Evolutionary conservation across 2,329 filamentous ascomycete genomes (phyloP).

Genomic region (Grosmannia serpens): DNA sequence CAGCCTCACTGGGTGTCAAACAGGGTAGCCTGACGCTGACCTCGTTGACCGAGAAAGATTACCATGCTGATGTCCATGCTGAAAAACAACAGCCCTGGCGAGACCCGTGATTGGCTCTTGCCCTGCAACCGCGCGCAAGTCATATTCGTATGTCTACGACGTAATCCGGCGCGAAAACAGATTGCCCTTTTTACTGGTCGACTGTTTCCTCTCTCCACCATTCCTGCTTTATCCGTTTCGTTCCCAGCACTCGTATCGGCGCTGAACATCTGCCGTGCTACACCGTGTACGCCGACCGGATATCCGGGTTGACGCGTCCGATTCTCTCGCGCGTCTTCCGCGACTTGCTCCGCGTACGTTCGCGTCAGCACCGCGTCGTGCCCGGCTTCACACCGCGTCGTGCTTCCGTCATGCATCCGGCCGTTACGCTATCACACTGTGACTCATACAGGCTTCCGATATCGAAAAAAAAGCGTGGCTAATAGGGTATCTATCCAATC

Average conservation of each 20-base stretch:
- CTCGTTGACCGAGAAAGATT: not conserved
- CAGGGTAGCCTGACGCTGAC: not conserved
- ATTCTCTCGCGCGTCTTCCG: not conserved
- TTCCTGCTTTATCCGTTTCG: not conserved
- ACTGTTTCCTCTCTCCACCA: not conserved
- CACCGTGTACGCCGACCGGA: not conserved
- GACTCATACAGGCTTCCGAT: not conserved
- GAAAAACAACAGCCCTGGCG: not conserved
- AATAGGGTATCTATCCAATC: conserved; percentile 10
- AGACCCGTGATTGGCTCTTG: not conserved
- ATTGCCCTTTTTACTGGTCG: not conserved
- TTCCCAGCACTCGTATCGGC: not conserved
- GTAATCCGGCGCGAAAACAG: not conserved
- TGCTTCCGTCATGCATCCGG: not conserved
- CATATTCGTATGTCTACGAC: too few relatives aligned
- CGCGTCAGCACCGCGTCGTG: conserved; percentile 6
- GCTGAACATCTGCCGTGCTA: not conserved
- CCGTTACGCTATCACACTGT: not conserved
- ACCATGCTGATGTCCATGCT: not conserved
- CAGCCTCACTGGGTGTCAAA: conserved; percentile 5
- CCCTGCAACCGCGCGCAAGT: not conserved
- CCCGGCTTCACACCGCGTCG: conserved; percentile 2
- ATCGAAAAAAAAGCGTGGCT: not conserved
- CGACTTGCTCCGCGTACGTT: not conserved
- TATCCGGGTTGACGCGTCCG: conserved; percentile 1